phyloP scores from a whole-genome alignment of 352 stramenopile species.

The Aphanomyces cochlioides region DNA sequence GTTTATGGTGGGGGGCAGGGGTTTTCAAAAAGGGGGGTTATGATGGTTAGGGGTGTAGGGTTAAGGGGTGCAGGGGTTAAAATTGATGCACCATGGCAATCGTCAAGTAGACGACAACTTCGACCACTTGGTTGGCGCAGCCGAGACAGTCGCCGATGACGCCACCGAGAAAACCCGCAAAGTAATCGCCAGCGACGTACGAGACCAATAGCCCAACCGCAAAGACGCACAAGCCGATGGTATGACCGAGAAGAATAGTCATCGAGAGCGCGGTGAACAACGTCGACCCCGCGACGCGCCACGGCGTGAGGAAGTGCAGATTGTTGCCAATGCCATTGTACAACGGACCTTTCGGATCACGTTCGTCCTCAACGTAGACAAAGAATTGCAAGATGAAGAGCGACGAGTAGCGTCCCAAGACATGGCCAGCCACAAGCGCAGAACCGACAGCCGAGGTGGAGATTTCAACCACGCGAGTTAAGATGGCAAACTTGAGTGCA shows the following conservation, averaged over 20 bases:
- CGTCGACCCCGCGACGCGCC: slow-evolving; percentile 39
- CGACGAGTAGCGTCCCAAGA: slow-evolving; percentile 41
- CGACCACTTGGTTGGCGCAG: slow-evolving; percentile 21
- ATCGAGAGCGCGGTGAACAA: slow-evolving; percentile 33
- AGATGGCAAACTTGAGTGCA: slow-evolving; percentile 42
- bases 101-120: slow-evolving; percentile 1
- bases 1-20: background rate
- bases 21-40: no score
- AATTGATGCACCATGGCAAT: background rate
- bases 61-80: no score
- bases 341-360: slow-evolving; percentile 49
- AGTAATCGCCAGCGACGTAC: slow-evolving; percentile 41
- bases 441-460: slow-evolving; percentile 29
- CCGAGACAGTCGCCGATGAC: slow-evolving; percentile 68
- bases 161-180: slow-evolving; percentile 37
- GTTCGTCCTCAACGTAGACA: slow-evolving; percentile 51
- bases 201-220: slow-evolving; percentile 31
- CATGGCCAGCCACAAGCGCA: slow-evolving; percentile 42
- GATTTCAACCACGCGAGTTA: slow-evolving; percentile 36
- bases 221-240: slow-evolving; percentile 19
- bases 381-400: slow-evolving; percentile 44
- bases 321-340: slow-evolving; percentile 54
- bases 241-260: slow-evolving; percentile 31
- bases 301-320: slow-evolving; percentile 44
- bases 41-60: no score